Evolutionary conservation across 1,284 basidiomycete species (phyloP), one percentile per base, ranked within the genome.

Genomic region (Tilletiopsis washingtonensis): DNA sequence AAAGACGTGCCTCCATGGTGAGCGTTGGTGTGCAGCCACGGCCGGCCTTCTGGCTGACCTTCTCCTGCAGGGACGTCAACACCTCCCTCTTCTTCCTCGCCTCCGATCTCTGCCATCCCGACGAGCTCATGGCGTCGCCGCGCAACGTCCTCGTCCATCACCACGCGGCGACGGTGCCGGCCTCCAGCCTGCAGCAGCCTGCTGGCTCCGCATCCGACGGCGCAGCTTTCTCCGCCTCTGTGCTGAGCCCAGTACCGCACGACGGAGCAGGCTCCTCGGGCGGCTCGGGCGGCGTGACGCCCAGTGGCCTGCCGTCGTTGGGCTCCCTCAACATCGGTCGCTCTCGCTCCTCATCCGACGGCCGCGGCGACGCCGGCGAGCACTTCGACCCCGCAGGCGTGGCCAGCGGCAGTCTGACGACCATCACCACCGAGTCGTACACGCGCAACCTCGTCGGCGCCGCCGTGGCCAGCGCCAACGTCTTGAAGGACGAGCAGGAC

Each of bases 361-460:
- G 5, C 1, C 40, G 19, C 6, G 40, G 40, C 11, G 40, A 41
- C 7, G 12, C 15, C 1, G 15, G 19, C 6, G 40, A 20, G 5
- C 40, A 12, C 14, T 25, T n/a, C 20, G 20, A 43, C 5, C 14
- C 5, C 6, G 6, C 24, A 14, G 41, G 41, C 41, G 15, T 42
- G 40, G 14, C 17, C 11, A 21, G 40, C 40, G 41, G 21, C n/a
- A 9, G 14, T 7, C 39, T 41, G 3, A 51, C 43, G 2, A 51
- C 53, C 4, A 40, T 56, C 23, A 53, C 50, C 1, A 53, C 49
- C 5, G 53, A 55, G 34, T 47, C 42, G 12, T 48, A 51, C 42
- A 69, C 64, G n/a, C 43, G 66, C 12, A 69, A 69, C 32, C 49
- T 69, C 4, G 64, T 69, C 20, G 66, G 66, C 4, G 56, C 59